These are phyloP conservation scores for Rusavskia elegans DNA, from an alignment of 495 filamentous ascomycete species.

Conservation along the genomic window DNA sequence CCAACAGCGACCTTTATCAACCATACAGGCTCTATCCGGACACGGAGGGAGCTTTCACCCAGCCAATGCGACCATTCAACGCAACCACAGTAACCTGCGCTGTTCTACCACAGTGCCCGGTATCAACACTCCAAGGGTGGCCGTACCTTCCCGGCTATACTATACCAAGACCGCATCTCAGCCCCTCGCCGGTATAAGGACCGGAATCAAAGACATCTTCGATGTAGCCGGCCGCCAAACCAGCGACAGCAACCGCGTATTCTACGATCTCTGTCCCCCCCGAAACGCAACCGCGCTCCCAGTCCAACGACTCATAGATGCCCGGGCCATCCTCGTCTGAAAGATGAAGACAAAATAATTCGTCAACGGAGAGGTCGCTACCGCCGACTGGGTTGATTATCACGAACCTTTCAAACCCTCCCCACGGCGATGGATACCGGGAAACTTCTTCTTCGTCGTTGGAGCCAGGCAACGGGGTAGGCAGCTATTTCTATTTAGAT, in stretches of 20 bases:
- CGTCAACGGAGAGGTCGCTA: conserved; percentile 37
- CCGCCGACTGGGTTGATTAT: conserved; percentile 37
- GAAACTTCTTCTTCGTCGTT: conserved; percentile 29
- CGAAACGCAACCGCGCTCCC: conserved; percentile 27
- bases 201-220: conserved; percentile 49
- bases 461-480: conserved; percentile 30
- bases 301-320: conserved; percentile 40
- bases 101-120: conserved; percentile 23
- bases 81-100: conserved; percentile 14
- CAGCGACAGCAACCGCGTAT: conserved; percentile 38
- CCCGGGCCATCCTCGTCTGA: conserved; percentile 42
- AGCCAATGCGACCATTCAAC: conserved; percentile 4
- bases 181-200: conserved; percentile 33
- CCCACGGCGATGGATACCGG: conserved; percentile 41
- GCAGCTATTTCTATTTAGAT: conserved; percentile 41
- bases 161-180: conserved; percentile 22
- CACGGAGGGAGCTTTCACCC: conserved; percentile 27
- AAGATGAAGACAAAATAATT: conserved; percentile 45
- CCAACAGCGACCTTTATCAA: conserved; percentile 23
- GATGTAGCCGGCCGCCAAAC: conserved; percentile 38
- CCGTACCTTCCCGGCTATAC: conserved; percentile 40
- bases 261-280: conserved; percentile 34
- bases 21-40: conserved; percentile 34
- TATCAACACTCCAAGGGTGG: conserved; percentile 20
- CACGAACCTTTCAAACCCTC: conserved; percentile 39